Base-by-base conservation (phyloP, 2,329 filamentous ascomycete species). In the Tolypocladium tropicale region DNA sequence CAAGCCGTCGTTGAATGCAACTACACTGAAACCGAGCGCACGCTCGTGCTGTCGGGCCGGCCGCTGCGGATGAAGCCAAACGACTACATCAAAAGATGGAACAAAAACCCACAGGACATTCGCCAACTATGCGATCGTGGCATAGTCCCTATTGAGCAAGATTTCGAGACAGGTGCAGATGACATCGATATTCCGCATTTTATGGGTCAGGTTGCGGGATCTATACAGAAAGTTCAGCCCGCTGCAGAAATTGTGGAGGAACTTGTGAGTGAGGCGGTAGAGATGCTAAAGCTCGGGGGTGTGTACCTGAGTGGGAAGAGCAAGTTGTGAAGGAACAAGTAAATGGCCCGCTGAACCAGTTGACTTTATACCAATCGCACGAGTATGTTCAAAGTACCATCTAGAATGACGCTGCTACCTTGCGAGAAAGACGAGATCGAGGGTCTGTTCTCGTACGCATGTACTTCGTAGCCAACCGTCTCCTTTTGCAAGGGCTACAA, bases 191-290 rank as follows among this genome's bases (percentile, higher is more conserved):
- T 88, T 56, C 93, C 93, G 14, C 91, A 93, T 71, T 69, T 96
- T 66, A 96, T 96, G 93, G 93, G 93, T 1, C 90, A 96, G 75
- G 92, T 96, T 9, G 89, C 90, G 1, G 92, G 88, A 1, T 80
- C 85, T 1, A 88, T 96, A 56, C 71, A 75, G 34, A 83, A 85
- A 62, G 82, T 96, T 57, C 84, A 94, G 76, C 90, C 92, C 0
- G 93, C 93, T 0, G 81, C 76, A 50, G 80, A 86, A 60, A 96
- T 97, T 74, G 85, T 97, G n/a, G 81, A 85, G 59, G 90, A 95
- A 62, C 96, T 97, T 90, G 89, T 96, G 7, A 73, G 74, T 21
- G 85, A 92, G 69, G 90, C 89, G 1, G 83, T 84, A 7, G 78
- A 81, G 1, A 82, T 86, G 77, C 67, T 95, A 63, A 82, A 77